Evolutionary conservation across 164 flowering plant species (phyloP), one percentile per base, ranked within the genome.

Genomic region (Nymphaea colorata): DNA sequence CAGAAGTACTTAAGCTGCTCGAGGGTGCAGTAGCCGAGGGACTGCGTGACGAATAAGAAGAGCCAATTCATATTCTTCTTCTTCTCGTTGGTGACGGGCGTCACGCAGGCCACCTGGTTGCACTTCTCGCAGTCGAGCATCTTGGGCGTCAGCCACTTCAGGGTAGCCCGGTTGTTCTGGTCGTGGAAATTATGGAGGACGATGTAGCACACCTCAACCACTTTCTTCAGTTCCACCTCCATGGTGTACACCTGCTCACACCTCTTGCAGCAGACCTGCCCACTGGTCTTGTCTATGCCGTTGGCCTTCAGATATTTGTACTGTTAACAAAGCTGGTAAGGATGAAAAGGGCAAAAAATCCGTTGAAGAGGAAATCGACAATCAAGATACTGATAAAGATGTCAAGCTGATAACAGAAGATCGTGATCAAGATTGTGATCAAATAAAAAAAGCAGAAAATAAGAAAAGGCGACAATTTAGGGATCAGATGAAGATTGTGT

Each of bases 151-250:
- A 63, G 66, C 95, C 93, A 90, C 0, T 14, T 44, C 4, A 6
- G 8, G 0, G 95, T 90, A 0, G 98, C 95, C 4, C 96, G 80
- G 0, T 88, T 80, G 15, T 64, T 73, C 84, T 86, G 70, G 4
- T 3, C 7, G 10, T 12, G 18, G 41, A 68, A 72, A 41, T 80
- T 76, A 7, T 41, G 41, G 0, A 4, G 41, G 0, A 90, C 67
- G 44, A 51, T 83, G 0, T 0, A 0, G 7, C 62, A 74, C 0
- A 45, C 51, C 8, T 45, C 51, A 4, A 4, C 51, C 51, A 45
- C 51, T 8, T 45, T 45, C 5, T 45, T 4, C 4, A 45, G 51
- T 4, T 45, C 51, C 5, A 45, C 51, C 51, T 45, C 51, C 51
- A 45, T 45, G 5, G 51, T 45, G 51, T 45, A 45, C 4, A 45